Evolutionary conservation across 257 asterid species (phyloP).

Genomic region (Anisodus acutangulus): DNA sequence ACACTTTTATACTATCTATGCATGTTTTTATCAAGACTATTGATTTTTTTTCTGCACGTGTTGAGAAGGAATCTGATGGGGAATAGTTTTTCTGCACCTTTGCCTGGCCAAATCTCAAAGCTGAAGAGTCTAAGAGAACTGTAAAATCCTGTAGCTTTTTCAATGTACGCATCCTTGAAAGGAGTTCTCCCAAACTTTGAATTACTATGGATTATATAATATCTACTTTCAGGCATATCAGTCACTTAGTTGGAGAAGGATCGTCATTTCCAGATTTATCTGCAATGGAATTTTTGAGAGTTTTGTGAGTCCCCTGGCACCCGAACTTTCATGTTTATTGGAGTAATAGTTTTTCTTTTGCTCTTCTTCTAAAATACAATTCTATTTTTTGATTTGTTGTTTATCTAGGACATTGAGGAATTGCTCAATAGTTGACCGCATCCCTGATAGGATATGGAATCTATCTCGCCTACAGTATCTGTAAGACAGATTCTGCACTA

Average conservation of each 20-base stretch:
- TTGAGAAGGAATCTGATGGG: constrained; percentile 26
- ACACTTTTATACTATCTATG: constrained; percentile 12
- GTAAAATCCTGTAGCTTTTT: neutral
- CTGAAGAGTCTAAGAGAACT: neutral
- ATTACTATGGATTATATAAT: neutral
- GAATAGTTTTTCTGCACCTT: neutral
- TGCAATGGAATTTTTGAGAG: neutral
- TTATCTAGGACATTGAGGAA: constrained; percentile 34
- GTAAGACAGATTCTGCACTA: constrained; percentile 15
- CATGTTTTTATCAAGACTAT: neutral
- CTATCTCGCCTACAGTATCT: neutral
- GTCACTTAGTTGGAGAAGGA: neutral
- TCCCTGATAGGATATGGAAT: constrained; percentile 23
- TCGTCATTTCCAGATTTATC: neutral
- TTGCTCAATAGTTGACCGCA: neutral
- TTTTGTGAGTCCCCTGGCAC: neutral
- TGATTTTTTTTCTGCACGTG: neutral
- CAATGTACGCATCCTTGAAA: neutral
- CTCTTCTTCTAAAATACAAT: neutral
- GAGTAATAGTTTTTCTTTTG: neutral
- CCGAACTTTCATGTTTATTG: neutral
- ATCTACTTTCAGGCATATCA: constrained; percentile 18
- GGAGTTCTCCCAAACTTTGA: neutral
- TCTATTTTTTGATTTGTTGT: neutral
- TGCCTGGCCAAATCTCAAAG: neutral